Percentiles rank a stretch among this genome's conserved stretches.
These are phyloP conservation scores for Hanseniaspora singularis DNA, from an alignment of 805 yeast genomes.

Conservation along the genomic window DNA sequence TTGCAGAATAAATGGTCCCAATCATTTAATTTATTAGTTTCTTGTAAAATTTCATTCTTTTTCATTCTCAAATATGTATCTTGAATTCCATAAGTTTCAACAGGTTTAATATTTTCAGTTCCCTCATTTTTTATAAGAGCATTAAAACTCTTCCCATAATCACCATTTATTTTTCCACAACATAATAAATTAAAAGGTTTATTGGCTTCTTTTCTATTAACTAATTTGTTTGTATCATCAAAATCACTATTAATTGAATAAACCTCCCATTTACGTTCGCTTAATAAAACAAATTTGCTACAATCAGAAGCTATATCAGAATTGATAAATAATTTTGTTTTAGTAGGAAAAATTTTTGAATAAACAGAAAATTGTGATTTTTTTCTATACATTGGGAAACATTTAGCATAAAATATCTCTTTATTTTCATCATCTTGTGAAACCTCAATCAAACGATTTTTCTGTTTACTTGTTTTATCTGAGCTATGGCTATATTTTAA, in stretches of 20 bases:
- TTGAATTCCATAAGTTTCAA: slow-evolving; percentile 4
- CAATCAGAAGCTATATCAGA: slow-evolving; percentile 54
- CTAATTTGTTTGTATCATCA: slow-evolving; percentile 27
- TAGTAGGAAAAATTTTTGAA: slow-evolving; percentile 37
- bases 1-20: slow-evolving; percentile 55
- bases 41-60: slow-evolving; percentile 10
- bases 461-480: not conserved
- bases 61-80: not conserved
- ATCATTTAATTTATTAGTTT: slow-evolving; percentile 19
- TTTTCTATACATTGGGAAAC: slow-evolving; percentile 72
- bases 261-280: slow-evolving; percentile 64
- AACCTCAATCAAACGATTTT: not conserved
- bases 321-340: slow-evolving; percentile 40
- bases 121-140: slow-evolving; percentile 26
- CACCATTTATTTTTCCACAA: slow-evolving; percentile 60
- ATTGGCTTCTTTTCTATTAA: too few species aligned
- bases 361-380: slow-evolving; percentile 44
- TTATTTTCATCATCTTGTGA: slow-evolving; percentile 36
- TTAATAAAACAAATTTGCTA: slow-evolving; percentile 50
- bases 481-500: too few species aligned
- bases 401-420: slow-evolving; percentile 59
- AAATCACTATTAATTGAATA: slow-evolving; percentile 41
- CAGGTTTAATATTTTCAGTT: slow-evolving; percentile 17
- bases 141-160: slow-evolving; percentile 44
- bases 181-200: slow-evolving; percentile 45